Percentiles rank a stretch among this genome's conserved stretches.
Evolutionary conservation across 345 rosid species (phyloP).

Genomic region (Conringia planisiliqua): DNA sequence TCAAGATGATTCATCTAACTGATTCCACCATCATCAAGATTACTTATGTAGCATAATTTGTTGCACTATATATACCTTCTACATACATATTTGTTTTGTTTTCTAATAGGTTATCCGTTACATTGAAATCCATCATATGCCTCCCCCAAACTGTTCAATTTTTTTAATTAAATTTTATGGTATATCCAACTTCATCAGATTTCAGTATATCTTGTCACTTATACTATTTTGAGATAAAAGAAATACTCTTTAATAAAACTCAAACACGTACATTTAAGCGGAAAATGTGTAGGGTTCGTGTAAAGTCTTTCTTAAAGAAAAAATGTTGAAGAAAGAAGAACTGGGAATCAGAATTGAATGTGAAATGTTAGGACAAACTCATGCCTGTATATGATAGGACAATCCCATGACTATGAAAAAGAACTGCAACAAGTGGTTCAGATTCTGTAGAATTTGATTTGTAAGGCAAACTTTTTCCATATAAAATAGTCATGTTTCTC

Average conservation of each 20-base stretch:
- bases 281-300: not conserved
- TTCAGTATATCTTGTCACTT: not conserved
- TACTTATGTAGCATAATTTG: not conserved
- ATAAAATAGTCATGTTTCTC: too few species aligned
- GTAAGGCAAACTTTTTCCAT: too few species aligned
- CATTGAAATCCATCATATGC: not conserved
- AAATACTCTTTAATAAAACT: not conserved
- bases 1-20: not conserved
- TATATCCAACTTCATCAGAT: not conserved
- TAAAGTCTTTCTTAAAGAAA: not conserved
- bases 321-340: not conserved
- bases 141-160: not conserved
- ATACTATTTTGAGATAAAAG: not conserved
- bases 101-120: not conserved
- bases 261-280: not conserved
- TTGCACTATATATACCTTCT: not conserved
- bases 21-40: not conserved
- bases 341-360: not conserved
- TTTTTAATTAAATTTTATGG: not conserved
- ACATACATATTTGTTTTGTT: not conserved
- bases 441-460: too few species aligned
- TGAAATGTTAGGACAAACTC: not conserved
- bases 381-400: not conserved
- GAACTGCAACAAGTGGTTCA: not conserved
- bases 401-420: not conserved